These are phyloP conservation scores for Lachancea sp. DNA, from an alignment of 805 yeast species.

Conservation along the genomic window DNA sequence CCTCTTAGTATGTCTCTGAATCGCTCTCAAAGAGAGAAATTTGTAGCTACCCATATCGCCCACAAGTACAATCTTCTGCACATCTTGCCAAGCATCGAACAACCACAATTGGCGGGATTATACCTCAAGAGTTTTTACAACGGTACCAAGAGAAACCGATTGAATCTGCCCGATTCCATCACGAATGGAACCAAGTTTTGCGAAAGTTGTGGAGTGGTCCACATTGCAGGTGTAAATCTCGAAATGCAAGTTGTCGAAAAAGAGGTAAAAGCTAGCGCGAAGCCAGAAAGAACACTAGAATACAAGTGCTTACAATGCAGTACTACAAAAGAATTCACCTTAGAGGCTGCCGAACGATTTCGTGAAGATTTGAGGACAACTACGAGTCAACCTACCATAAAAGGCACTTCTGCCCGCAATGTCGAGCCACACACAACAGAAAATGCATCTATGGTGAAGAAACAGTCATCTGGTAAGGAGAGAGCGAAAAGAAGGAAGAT, in stretches of 20 bases:
- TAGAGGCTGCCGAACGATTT: conserved; percentile 3
- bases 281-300: conserved; percentile 12
- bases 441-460: conserved; percentile 5
- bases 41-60: conserved; percentile 20
- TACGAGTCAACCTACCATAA: conserved; percentile 18
- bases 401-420: conserved; percentile 19
- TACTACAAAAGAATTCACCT: conserved; percentile 12
- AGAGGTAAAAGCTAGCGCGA: neutral
- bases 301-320: conserved; percentile 30
- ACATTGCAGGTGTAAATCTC: conserved; percentile 29
- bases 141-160: conserved; percentile 23
- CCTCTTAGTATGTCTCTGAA: conserved; percentile 13
- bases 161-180: conserved; percentile 21
- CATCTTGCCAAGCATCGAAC: conserved; percentile 16
- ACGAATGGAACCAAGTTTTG: conserved; percentile 25
- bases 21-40: conserved; percentile 22
- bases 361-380: neutral
- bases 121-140: conserved; percentile 30
- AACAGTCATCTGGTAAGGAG: conserved; percentile 28
- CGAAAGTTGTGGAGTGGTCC: conserved; percentile 26
- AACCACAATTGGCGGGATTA: conserved; percentile 24
- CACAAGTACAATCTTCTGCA: conserved; percentile 29
- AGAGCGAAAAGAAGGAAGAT: conserved; percentile 44
- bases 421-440: neutral
- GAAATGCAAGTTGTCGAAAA: conserved; percentile 16